Percentiles rank a stretch among this genome's conserved stretches.
phyloP scores from a whole-genome alignment of 805 yeast genomes.

The Clavispora asparagi region DNA sequence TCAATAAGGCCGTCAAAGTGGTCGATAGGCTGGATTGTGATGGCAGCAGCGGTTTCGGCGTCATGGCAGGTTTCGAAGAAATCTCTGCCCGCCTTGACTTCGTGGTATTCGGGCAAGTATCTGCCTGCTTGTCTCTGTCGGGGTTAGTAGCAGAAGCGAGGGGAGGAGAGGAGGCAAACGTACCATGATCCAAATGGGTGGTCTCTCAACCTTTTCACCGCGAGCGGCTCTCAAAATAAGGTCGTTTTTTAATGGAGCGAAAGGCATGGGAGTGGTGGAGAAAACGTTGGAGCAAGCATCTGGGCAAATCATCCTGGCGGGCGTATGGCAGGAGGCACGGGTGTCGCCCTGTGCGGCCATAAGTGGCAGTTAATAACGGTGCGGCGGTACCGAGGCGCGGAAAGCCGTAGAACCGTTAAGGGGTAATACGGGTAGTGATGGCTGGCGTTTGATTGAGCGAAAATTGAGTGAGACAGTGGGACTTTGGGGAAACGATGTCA shows the following conservation, averaged over 20 bases:
- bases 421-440: no score
- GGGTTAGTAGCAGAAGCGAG: conserved; percentile 4
- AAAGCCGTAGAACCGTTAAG: no score
- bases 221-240: conserved; percentile 86
- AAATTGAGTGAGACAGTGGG: no score
- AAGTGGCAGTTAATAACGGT: no score
- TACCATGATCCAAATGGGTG: conserved; percentile 96
- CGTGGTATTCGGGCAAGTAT: conserved; percentile 85
- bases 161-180: conserved; percentile 13
- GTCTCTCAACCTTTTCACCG: conserved; percentile 89
- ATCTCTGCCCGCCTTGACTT: conserved; percentile 78
- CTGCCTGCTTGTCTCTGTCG: conserved; percentile 88
- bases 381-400: no score
- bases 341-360: no score
- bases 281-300: no score
- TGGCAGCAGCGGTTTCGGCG: conserved; percentile 88
- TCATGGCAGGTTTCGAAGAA: conserved; percentile 94
- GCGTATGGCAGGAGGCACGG: no score
- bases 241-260: conserved; percentile 83
- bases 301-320: no score
- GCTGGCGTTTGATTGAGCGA: no score
- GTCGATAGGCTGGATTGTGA: conserved; percentile 92
- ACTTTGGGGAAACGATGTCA: no score
- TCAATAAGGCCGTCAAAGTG: conserved; percentile 86
- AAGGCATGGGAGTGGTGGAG: conserved; percentile 22